Base-by-base conservation (phyloP, 352 stramenopile species). In the Hyaloperonospora arabidopsidis region DNA sequence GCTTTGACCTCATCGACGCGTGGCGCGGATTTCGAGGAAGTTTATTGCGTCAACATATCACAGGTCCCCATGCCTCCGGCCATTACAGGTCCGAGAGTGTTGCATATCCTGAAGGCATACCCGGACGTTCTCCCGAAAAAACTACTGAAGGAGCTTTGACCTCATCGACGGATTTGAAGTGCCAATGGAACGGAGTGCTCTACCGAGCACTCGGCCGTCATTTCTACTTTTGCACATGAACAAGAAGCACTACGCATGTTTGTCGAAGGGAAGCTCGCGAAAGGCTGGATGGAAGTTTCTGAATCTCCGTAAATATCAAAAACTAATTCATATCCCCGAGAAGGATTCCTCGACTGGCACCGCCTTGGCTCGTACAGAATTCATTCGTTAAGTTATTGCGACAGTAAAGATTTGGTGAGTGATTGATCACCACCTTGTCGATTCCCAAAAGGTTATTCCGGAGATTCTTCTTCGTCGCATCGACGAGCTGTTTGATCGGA, bases 401-500 rank as follows among this genome's bases (percentile, higher is more conserved):
- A 19, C 2, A 12, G 2, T 44, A 21, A 8, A 2, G 15, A 21
- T 44, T 19, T 6, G 38, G 8, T 44, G 38, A 18, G 12, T 44
- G 5, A 44, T 44, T 44, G 38, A 44, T 18, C 19, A 21, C 15
- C 38, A 14, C 15, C 19, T 21, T 21, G 38, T 44, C 38, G 19
- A 44, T 18, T 44, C 11, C 13, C 15, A 21, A 19, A 21, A 8
- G 11, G 15, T 44, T 18, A 2, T 44, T 11, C 38, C 25, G 25
- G 7, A 29, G 3, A 41, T 41, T 18, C 35, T 18, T 5, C 19
- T 44, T 2, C 10, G 11, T 8, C 38, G 38, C 5, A 44, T 44
- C 38, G 38, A 44, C 15, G 15, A 44, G 2, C 11, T 44, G 3
- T 65, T 60, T 17, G 47, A 57, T 28, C 15, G 14, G 17, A 62